A percentile compares a stretch with the other conserved stretches of the same genome.
These are phyloP conservation scores for Aulographum hederae DNA, from an alignment of 2,329 filamentous ascomycete species.

Conservation along the genomic window DNA sequence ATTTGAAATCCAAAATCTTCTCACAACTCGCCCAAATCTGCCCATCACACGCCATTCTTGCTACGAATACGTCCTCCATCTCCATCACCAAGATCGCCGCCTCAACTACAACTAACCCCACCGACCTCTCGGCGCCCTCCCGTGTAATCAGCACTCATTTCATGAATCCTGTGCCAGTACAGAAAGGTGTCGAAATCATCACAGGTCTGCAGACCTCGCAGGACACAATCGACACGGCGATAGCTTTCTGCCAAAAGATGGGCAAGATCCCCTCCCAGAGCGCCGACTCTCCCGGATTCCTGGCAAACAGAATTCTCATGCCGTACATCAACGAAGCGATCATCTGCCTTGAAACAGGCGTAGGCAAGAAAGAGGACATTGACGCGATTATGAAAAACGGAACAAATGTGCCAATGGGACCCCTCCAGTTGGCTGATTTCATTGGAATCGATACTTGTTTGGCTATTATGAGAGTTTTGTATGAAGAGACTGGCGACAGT, in stretches of 20 bases:
- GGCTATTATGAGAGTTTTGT: constrained; percentile 89
- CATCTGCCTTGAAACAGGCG: constrained; percentile 84
- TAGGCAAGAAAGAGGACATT: constrained; percentile 79
- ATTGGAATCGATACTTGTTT: constrained; percentile 94
- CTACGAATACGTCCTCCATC: constrained; percentile 97
- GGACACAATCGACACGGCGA: constrained; percentile 61
- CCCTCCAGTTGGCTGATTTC: constrained; percentile 83
- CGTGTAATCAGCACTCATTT: constrained; percentile 93
- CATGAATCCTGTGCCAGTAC: constrained; percentile 96
- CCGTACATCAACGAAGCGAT: constrained; percentile 98
- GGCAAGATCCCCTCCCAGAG: constrained; percentile 81
- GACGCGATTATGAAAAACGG: constrained; percentile 99
- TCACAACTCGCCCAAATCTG: constrained; percentile 63
- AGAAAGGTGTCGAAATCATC: constrained; percentile 97
- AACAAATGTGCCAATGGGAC: constrained; percentile 96
- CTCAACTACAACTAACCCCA: constrained; percentile 60
- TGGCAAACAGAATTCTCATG: constrained; percentile 95
- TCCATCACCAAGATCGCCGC: constrained; percentile 93
- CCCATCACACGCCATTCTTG: constrained; percentile 70
- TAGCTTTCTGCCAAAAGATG: constrained; percentile 79
- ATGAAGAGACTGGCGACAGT: constrained; percentile 80
- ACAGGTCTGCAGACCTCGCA: constrained; percentile 78
- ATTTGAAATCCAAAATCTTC: constrained; percentile 81
- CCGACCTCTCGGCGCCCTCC: constrained; percentile 61
- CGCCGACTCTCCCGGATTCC: constrained; percentile 79